Base-by-base conservation (phyloP, 2,329 filamentous ascomycete species). In the Colletotrichum sidae region DNA sequence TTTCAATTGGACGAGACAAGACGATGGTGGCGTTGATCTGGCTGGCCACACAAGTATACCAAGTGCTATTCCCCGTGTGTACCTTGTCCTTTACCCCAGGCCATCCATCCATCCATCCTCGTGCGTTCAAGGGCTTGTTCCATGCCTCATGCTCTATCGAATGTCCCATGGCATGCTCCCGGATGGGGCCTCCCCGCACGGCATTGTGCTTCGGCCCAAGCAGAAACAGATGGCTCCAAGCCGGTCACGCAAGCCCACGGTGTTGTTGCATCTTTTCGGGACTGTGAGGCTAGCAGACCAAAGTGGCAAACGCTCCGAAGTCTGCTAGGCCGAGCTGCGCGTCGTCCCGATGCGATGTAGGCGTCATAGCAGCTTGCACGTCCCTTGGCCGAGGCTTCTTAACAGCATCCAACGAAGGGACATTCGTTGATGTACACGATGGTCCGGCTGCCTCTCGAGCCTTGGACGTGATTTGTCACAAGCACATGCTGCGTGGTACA, bases 241-340 rank as follows among this genome's bases (percentile, higher is more conserved):
- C 55, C 50, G 60, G 60, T 64, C 60, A 64, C 60, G 60, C 60
- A 60, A 64, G 60, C 33, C 17, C 60, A 60, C 60, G 49, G 60
- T 60, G 53, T 8, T 60, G 60, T 64, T 64, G 60, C 60, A 64
- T 64, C 55, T 64, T 64, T 50, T 60, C 49, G 49, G 7, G 33
- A 64, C 55, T 64, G 60, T 54, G 55, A 60, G 34, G 55, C 55
- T 55, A 54, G 45, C 55, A 15, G 34, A 25, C 49, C 41, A 38
- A 35, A 37, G 55, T 45, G 60, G 55, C 37, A 54, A 50, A 15
- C 15, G 37, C 37, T 49, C 50, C 33, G 44, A 64, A 15, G 9
- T 38, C 17, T 55, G 55, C 49, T 60, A 45, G 50, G 13, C n/a
- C 15, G 55, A 49, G 37, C 33, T 53, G 10, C 15, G 33, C 15